Conservation (phyloP, 1,284 basidiomycete species). For the Neotropicomus parvogracilis region DNA sequence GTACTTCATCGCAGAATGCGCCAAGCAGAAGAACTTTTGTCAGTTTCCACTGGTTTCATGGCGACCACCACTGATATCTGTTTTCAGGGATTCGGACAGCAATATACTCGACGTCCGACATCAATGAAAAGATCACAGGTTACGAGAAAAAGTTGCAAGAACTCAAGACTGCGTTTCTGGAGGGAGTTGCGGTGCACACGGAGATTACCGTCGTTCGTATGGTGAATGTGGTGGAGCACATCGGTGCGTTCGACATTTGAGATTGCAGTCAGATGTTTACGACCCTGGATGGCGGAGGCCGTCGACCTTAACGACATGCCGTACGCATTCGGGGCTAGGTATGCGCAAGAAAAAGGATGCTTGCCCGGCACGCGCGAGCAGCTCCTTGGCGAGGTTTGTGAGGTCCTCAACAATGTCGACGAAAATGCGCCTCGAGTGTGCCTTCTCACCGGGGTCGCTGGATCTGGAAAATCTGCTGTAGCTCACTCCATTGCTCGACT, state of each 20-base stretch:
- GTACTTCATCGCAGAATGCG: not conserved
- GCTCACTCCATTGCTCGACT: slow-evolving; percentile 22
- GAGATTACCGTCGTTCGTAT: not conserved
- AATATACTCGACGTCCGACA: not conserved
- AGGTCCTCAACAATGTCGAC: not conserved
- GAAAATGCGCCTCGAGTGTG: not conserved
- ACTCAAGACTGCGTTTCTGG: not conserved
- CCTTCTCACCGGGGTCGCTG: slow-evolving; percentile 5
- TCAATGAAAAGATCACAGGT: not conserved
- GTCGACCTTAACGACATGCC: not conserved
- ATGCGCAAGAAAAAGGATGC: not conserved
- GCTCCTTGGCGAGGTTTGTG: not conserved
- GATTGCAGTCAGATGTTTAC: not conserved
- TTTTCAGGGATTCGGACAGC: not conserved
- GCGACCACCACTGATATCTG: not conserved
- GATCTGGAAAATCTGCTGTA: slow-evolving; percentile 22
- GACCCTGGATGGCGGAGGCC: not conserved
- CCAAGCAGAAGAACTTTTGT: not conserved
- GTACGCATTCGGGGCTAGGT: not conserved
- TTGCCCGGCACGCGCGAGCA: not conserved
- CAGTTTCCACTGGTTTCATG: not conserved
- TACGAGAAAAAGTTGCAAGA: not conserved
- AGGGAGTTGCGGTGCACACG: not conserved
- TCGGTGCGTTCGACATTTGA: not conserved
- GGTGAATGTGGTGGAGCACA: not conserved